phyloP scores from a whole-genome alignment of 2,329 filamentous ascomycete genomes.

The Dendryphion nanum region DNA sequence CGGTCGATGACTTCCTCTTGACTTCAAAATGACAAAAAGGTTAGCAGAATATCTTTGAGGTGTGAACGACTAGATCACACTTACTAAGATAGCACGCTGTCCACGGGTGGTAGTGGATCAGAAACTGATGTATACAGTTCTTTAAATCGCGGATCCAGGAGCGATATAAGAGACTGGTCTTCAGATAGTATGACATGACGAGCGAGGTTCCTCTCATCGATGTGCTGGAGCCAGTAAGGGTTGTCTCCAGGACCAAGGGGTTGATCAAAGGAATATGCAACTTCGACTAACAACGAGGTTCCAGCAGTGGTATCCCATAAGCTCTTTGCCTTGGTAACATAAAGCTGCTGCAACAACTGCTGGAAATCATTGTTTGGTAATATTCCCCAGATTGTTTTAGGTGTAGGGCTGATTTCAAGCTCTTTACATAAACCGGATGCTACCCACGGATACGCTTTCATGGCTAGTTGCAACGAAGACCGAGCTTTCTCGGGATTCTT shows the following conservation, averaged over 20 bases:
- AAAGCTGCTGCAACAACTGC: slow-evolving; percentile 71
- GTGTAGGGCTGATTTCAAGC: slow-evolving; percentile 71
- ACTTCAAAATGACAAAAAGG: too few species aligned
- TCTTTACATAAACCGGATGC: slow-evolving; percentile 78
- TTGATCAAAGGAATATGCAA: slow-evolving; percentile 54
- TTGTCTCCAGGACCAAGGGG: slow-evolving; percentile 20
- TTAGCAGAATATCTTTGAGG: too few species aligned
- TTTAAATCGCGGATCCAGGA: slow-evolving; percentile 66
- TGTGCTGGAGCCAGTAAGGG: slow-evolving; percentile 31
- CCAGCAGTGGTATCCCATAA: slow-evolving; percentile 81
- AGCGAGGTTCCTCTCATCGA: slow-evolving; percentile 54
- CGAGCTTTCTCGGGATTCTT: slow-evolving; percentile 66
- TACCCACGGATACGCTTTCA: slow-evolving; percentile 78
- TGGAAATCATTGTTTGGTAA: slow-evolving; percentile 64
- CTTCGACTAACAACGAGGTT: slow-evolving; percentile 66
- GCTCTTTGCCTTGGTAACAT: slow-evolving; percentile 73
- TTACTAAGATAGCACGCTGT: slow-evolving; percentile 34
- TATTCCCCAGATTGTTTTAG: slow-evolving; percentile 79
- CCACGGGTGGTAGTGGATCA: slow-evolving; percentile 74
- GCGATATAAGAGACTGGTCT: slow-evolving; percentile 65
- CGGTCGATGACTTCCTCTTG: too few species aligned
- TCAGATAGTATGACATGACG: slow-evolving; percentile 79
- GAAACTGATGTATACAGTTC: slow-evolving; percentile 60
- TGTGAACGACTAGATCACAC: slow-evolving; percentile 3
- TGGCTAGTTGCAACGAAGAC: slow-evolving; percentile 63